Base-by-base conservation (phyloP, 805 yeast genomes). In the Saturnispora besseyi region DNA sequence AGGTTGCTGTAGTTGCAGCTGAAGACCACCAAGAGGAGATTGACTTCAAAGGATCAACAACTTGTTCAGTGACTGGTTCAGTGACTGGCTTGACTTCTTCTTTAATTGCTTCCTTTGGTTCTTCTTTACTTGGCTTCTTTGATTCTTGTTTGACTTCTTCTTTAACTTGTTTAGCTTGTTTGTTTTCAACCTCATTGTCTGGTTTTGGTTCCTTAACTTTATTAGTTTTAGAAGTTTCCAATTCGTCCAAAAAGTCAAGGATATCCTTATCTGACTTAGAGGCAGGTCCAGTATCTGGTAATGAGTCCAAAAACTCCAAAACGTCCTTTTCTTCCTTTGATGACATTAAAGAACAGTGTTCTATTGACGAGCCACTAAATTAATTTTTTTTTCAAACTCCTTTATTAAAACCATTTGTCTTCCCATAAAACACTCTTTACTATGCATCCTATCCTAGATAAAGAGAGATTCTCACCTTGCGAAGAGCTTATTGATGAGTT, bases 401-500 rank as follows among this genome's bases (percentile, higher is more conserved):
- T 34, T 18, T 18, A 9, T 5, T 36, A 6, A 4, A 10, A 10
- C 8, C 15, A 36, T 9, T 7, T 21, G 18, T 36, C 40, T 36
- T 36, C 15, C 5, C 6, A 5, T 18, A 8, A 15, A 15, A 10
- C 11, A 22, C 40, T 9, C 5, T 22, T 18, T n/a, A 54, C 28
- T 11, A 60, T 61, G 64, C 64, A 61, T 52, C 63, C 64, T 32
- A 54, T 57, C 37, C 51, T 61, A 28, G 64, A 61, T 42, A 60
- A 58, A 48, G 62, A 55, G 8, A 38, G 54, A 26, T 44, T 47
- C 26, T 48, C 51, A 76, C 84, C 84, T 18, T 91, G 99, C 65
- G 80, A 77, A 47, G 86, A 83, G 53, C 75, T 88, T 38, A 88
- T 93, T 64, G 82, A 83, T 53, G 96, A 95, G 0, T 75, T 91